A percentile compares a stretch with the other conserved stretches of the same genome.
phyloP scores from a whole-genome alignment of 179 eudicot species.

The Patellifolia procumbens region DNA sequence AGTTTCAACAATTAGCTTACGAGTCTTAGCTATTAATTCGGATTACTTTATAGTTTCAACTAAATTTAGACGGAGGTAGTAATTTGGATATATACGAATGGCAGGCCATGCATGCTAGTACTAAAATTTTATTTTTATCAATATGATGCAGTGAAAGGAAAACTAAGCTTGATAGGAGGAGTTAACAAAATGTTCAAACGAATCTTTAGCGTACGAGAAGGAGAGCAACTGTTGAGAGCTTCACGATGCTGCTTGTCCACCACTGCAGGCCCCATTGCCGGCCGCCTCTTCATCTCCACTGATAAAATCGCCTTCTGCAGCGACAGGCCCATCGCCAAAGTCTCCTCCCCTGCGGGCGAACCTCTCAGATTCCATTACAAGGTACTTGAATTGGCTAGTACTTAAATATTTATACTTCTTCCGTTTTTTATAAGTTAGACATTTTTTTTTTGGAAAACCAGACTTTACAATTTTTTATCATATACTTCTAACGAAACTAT shows the following conservation, averaged over 20 bases:
- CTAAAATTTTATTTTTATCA: neutral
- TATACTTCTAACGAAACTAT: too few relatives aligned
- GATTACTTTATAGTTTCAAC: too few relatives aligned
- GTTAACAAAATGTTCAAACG: constrained; percentile 34
- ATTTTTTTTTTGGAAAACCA: too few relatives aligned
- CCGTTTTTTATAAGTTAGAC: too few relatives aligned
- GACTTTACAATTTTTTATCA: too few relatives aligned
- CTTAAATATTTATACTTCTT: neutral
- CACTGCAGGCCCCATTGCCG: neutral
- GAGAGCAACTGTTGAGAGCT: neutral
- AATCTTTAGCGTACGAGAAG: constrained; percentile 5
- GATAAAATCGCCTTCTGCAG: constrained; percentile 21
- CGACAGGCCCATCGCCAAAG: constrained; percentile 23
- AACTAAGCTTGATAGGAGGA: constrained; percentile 49
- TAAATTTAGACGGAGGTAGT: too few relatives aligned
- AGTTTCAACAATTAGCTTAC: too few relatives aligned
- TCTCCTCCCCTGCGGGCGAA: constrained; percentile 24
- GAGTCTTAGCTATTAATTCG: too few relatives aligned
- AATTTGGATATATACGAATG: too few relatives aligned
- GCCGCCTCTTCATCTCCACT: constrained; percentile 13
- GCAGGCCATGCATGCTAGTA: too few relatives aligned
- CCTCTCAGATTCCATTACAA: constrained; percentile 27
- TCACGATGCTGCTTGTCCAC: constrained; percentile 11
- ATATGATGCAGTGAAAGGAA: constrained; percentile 31
- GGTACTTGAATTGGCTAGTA: constrained; percentile 10